Percentiles rank a stretch among this genome's conserved stretches.
phyloP scores from a whole-genome alignment of 495 filamentous ascomycete genomes.

The Penicillium turbatum region DNA sequence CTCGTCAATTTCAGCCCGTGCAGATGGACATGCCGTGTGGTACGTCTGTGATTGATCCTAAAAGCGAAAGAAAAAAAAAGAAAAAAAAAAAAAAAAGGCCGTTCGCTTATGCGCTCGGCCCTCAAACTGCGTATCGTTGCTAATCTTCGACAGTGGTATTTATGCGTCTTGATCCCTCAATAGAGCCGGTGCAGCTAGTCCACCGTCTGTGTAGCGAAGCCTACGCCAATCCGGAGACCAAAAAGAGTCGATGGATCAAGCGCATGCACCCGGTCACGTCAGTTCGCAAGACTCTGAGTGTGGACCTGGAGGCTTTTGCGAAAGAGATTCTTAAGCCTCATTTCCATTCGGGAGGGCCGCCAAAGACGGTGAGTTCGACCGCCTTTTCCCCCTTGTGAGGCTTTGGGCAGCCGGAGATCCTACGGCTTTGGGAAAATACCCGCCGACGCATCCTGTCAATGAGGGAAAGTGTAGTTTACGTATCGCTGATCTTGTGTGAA shows the following conservation, averaged over 20 bases:
- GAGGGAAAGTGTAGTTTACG: background rate
- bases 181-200: slow-evolving; percentile 79
- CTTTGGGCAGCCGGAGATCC: background rate
- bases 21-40: slow-evolving; percentile 74
- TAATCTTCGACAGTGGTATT: slow-evolving; percentile 38
- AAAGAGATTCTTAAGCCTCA: slow-evolving; percentile 63
- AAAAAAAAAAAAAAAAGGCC: background rate
- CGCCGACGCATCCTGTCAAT: slow-evolving; percentile 1
- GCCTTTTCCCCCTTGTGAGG: background rate
- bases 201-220: slow-evolving; percentile 68
- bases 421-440: slow-evolving; percentile 3
- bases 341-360: slow-evolving; percentile 58
- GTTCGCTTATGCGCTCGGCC: slow-evolving; percentile 27
- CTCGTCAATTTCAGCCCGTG: slow-evolving; percentile 55
- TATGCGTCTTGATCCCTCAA: slow-evolving; percentile 50
- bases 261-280: slow-evolving; percentile 75
- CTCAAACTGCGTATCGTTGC: slow-evolving; percentile 38
- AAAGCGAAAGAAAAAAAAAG: background rate
- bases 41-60: slow-evolving; percentile 44
- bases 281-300: slow-evolving; percentile 73
- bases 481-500: slow-evolving; percentile 10
- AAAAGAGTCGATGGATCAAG: slow-evolving; percentile 71
- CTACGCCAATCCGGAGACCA: slow-evolving; percentile 43
- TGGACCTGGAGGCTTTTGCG: slow-evolving; percentile 69
- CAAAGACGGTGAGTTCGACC: slow-evolving; percentile 43